phyloP scores from a whole-genome alignment of 2,329 filamentous ascomycete genomes.

The Phaeosphaeriaceae sp. region DNA sequence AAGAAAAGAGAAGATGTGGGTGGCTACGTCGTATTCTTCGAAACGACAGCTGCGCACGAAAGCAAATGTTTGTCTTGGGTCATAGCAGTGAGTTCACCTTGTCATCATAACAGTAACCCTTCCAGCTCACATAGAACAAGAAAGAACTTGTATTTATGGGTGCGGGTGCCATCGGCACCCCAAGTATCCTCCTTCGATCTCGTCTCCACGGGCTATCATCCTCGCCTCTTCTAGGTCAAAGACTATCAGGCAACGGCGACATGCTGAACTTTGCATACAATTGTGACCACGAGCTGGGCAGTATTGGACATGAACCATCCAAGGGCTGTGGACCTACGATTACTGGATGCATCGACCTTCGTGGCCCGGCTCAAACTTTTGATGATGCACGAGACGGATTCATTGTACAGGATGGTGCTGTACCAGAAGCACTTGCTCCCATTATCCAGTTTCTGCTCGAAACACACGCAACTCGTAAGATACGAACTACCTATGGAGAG shows the following conservation, averaged over 20 bases:
- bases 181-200: conserved; percentile 58
- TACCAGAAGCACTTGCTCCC: conserved; percentile 64
- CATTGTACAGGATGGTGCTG: conserved; percentile 68
- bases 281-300: conserved; percentile 63
- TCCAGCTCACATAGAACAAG: conserved; percentile 9
- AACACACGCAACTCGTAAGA: conserved; percentile 17
- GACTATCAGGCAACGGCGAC: conserved; percentile 70
- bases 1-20: conserved; percentile 48
- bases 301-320: conserved; percentile 62
- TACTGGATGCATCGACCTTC: conserved; percentile 67
- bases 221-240: conserved; percentile 58
- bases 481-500: conserved; percentile 9
- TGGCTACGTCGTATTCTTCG: not conserved
- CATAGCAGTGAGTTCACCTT: conserved; percentile 52
- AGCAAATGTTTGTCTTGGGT: conserved; percentile 65
- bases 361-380: conserved; percentile 51
- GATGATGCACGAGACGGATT: conserved; percentile 64
- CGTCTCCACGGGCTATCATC: conserved; percentile 60
- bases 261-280: conserved; percentile 72
- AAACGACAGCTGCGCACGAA: not conserved
- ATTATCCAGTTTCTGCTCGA: conserved; percentile 66
- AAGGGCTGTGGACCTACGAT: conserved; percentile 68
- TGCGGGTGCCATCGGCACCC: conserved; percentile 69
- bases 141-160: conserved; percentile 71
- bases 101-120: not conserved